Conservation (phyloP, 306 rosid species). For the Sindora glabra region DNA sequence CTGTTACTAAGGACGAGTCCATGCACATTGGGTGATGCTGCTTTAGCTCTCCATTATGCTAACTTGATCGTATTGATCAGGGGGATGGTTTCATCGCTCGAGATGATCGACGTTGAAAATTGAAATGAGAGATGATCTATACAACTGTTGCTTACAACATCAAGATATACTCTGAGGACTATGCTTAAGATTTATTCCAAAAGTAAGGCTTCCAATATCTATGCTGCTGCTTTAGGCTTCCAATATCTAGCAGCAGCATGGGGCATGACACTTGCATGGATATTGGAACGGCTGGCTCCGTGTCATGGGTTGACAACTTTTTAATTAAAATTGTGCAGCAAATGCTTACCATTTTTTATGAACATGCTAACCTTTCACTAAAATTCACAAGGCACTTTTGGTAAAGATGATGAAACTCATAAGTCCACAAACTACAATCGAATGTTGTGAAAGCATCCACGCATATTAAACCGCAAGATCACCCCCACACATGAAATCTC, state of each 20-base stretch:
- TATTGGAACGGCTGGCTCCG: constrained; percentile 71
- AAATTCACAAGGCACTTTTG: too few relatives aligned
- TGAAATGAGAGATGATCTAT: constrained; percentile 52
- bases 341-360: too few relatives aligned
- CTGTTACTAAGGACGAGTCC: constrained; percentile 28
- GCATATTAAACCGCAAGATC: too few relatives aligned
- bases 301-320: too few relatives aligned
- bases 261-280: constrained; percentile 26
- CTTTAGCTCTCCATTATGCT: constrained; percentile 72
- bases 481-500: too few relatives aligned
- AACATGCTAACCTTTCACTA: too few relatives aligned
- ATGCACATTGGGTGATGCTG: constrained; percentile 61
- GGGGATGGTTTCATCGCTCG: constrained; percentile 43
- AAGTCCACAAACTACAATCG: too few relatives aligned
- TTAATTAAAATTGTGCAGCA: too few relatives aligned
- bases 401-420: too few relatives aligned
- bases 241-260: constrained; percentile 47
- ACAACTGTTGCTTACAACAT: constrained; percentile 46
- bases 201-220: constrained; percentile 21
- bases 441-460: too few relatives aligned
- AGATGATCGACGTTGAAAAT: constrained; percentile 28
- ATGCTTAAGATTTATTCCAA: constrained; percentile 43
- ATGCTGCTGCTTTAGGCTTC: constrained; percentile 27
- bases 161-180: constrained; percentile 42
- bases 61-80: constrained; percentile 52